Percentiles rank a stretch among this genome's conserved stretches.
Evolutionary conservation across 116 monocot genomes (phyloP).

Genomic region (Iris pallida): DNA sequence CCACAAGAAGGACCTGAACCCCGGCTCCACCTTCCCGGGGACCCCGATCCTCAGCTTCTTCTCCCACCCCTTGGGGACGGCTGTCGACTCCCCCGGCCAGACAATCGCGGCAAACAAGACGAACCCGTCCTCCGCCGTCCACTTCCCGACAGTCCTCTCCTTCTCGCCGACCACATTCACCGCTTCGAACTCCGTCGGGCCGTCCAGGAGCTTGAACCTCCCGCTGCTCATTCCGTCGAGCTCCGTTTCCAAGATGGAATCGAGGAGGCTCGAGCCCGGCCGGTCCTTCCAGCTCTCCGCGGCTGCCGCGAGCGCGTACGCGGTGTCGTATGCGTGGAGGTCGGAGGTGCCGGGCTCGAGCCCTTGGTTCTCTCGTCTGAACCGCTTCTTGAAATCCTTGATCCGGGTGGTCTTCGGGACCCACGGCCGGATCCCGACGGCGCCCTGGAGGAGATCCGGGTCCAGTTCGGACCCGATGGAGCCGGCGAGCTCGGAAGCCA

Average conservation of each 20-base stretch:
- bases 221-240: conserved; percentile 31
- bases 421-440: conserved; percentile 29
- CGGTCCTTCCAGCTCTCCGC: conserved; percentile 10
- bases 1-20: conserved; percentile 43
- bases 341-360: conserved; percentile 19
- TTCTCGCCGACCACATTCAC: conserved; percentile 35
- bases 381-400: conserved; percentile 18
- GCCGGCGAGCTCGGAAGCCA: conserved; percentile 26
- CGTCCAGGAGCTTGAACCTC: conserved; percentile 19
- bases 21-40: conserved; percentile 41
- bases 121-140: conserved; percentile 15
- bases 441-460: conserved; percentile 31
- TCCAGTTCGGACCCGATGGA: conserved; percentile 7
- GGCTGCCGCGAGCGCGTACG: conserved; percentile 42
- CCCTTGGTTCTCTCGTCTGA: conserved; percentile 13
- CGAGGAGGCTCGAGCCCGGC: conserved; percentile 21
- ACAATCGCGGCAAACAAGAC: conserved; percentile 21
- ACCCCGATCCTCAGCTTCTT: conserved; percentile 36
- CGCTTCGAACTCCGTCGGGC: conserved; percentile 22
- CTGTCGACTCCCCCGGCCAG: conserved; percentile 51
- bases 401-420: conserved; percentile 1
- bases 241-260: conserved; percentile 1
- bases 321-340: conserved; percentile 46
- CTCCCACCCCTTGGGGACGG: conserved; percentile 41
- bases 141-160: conserved; percentile 28